Base-by-base conservation (phyloP, 2,329 filamentous ascomycete species). In the Xylariaceae sp. region DNA sequence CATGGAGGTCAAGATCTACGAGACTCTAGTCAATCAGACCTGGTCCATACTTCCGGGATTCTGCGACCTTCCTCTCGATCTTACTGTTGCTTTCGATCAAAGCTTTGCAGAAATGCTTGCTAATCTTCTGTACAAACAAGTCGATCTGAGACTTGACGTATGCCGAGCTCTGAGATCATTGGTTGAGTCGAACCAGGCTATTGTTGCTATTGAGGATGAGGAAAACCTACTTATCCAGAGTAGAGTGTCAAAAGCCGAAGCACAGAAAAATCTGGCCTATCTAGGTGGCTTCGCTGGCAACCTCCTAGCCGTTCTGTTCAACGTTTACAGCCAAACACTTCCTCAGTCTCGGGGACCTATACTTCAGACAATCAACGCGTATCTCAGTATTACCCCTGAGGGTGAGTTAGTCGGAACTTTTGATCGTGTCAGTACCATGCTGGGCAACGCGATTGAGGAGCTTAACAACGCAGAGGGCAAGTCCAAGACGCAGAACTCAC, bases 271-370 rank as follows among this genome's bases (percentile, higher is more conserved):
- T 71, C 77, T 97, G 45, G 78, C 85, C n/a, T 88, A 96, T 72
- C 80, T 99, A 10, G 86, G 90, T 13, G 78, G 79, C 0, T 92
- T 94, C 70, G 83, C 93, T 1, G 88, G 88, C 62, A 97, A 97
- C 69, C 83, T 99, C 75, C 84, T 99, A 48, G 92, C 94, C 5
- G 93, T 97, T 0, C 79, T 99, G n/a, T 97, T 99, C 81, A 99
- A 99, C 72, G 93, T 99, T 50, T 99, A 99, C 77, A 96, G 90
- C 64, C 90, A 97, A 74, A 99, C 94, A 0, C 81, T 99, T 30
- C 93, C 94, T 2, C 91, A 97, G 70, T 94, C 90, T 70, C 84
- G 94, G 67, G 92, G 91, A 0, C 91, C 90, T 17, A 94, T 99
- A 56, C 79, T 99, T 39, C 90, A 93, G 72, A 96, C 92, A 63